Percentiles rank a stretch among this genome's conserved stretches.
These are phyloP conservation scores for Hymenochaete sp. DNA, from an alignment of 1,284 basidiomycete genomes.

Conservation along the genomic window DNA sequence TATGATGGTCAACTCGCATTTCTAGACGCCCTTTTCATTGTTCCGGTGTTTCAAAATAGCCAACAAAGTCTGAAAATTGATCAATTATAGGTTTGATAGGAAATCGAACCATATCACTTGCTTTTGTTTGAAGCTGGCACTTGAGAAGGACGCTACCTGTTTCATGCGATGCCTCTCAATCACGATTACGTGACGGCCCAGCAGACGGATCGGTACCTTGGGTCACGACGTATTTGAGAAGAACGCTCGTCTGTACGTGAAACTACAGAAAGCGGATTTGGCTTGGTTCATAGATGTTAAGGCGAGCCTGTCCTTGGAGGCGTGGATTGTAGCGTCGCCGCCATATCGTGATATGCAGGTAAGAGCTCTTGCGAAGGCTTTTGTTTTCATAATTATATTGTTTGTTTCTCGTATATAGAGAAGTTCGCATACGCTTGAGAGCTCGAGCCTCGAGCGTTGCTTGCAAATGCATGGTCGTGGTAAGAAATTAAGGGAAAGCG, in stretches of 20 bases:
- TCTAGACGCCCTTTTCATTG: conserved; percentile 65
- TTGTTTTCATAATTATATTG: neutral
- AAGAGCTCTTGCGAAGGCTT: conserved; percentile 65
- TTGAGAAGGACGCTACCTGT: conserved; percentile 27
- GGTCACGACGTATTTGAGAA: too few species aligned
- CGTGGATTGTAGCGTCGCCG: conserved; percentile 64
- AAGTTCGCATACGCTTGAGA: too few species aligned
- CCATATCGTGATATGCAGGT: conserved; percentile 71
- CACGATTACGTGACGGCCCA: too few species aligned
- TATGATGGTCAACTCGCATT: conserved; percentile 61
- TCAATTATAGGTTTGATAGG: neutral
- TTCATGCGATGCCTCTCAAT: conserved; percentile 13
- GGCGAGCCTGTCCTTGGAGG: conserved; percentile 47
- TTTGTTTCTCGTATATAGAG: too few species aligned
- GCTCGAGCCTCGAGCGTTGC: too few species aligned
- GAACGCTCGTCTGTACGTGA: conserved; percentile 58
- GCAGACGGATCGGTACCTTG: conserved; percentile 54
- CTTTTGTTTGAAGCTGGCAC: conserved; percentile 64
- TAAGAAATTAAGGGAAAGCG: too few species aligned
- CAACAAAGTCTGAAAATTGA: conserved; percentile 51
- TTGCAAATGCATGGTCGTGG: too few species aligned
- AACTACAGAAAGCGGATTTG: conserved; percentile 71
- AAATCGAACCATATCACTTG: too few species aligned
- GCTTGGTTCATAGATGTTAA: conserved; percentile 69
- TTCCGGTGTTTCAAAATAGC: conserved; percentile 65